Percentiles rank a stretch among this genome's conserved stretches.
Conservation (phyloP, 768 basidiomycete genomes). For the Dioszegia aurantiaca region DNA sequence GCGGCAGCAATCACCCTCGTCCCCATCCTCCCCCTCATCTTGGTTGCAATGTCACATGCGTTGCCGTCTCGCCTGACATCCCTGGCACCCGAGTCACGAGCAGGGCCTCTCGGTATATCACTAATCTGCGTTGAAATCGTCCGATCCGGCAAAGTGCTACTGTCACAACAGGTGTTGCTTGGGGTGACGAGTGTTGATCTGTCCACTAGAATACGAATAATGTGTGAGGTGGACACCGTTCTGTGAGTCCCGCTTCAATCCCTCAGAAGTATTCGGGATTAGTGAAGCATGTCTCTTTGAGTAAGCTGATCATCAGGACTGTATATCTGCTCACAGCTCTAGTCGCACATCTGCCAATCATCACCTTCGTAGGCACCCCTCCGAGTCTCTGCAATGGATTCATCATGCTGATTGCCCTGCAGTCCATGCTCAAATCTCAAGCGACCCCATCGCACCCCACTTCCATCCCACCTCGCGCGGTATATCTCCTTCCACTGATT, state of each 20-base stretch:
- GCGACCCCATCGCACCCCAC: background rate
- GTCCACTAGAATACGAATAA: too few species aligned
- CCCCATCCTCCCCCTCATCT: background rate
- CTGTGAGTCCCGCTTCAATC: background rate
- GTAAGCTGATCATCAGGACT: background rate
- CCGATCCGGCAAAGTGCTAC: background rate
- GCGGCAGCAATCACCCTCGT: background rate
- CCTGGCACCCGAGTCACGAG: background rate
- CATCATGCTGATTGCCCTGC: background rate
- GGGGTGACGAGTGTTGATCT: background rate
- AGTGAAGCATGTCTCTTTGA: too few species aligned
- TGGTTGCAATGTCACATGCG: background rate
- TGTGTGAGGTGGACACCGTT: constrained; percentile 7
- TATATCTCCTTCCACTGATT: background rate
- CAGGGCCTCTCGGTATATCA: constrained; percentile 1
- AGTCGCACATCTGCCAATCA: constrained; percentile 1
- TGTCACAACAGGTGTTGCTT: background rate
- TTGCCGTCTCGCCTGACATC: background rate
- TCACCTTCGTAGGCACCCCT: background rate
- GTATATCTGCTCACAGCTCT: background rate
- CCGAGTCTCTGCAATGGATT: background rate
- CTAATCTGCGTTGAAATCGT: background rate
- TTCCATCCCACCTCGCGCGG: background rate
- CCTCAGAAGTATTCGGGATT: too few species aligned
- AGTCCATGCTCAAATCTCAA: background rate